Evolutionary conservation across 768 basidiomycete species (phyloP).

Genomic region (Xerocomus spinulosus): DNA sequence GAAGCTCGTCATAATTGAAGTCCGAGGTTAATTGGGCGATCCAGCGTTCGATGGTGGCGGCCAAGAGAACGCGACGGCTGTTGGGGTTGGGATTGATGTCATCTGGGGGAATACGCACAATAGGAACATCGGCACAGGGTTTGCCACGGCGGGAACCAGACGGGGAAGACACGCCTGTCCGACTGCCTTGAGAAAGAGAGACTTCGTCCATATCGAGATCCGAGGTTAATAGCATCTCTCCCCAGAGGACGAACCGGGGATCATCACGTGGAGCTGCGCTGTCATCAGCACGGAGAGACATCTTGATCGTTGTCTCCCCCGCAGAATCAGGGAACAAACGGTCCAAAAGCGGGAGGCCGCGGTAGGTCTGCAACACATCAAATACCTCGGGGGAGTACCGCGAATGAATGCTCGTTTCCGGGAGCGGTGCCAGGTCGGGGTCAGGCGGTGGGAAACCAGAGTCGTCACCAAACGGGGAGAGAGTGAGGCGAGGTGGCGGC

Average conservation of each 20-base stretch:
- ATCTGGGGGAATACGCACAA: slow-evolving; percentile 21
- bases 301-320: slow-evolving; percentile 65
- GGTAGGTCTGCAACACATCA: slow-evolving; percentile 75
- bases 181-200: slow-evolving; percentile 38
- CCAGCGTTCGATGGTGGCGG: slow-evolving; percentile 91
- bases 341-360: slow-evolving; percentile 71
- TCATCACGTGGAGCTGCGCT: slow-evolving; percentile 77
- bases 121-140: slow-evolving; percentile 25
- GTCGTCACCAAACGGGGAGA: slow-evolving; percentile 28
- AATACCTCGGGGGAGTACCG: slow-evolving; percentile 73
- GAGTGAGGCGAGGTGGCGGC: slow-evolving; percentile 19
- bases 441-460: slow-evolving; percentile 26
- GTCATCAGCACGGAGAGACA: slow-evolving; percentile 63
- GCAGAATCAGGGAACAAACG: slow-evolving; percentile 52
- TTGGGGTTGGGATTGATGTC: slow-evolving; percentile 28
- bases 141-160: slow-evolving; percentile 35
- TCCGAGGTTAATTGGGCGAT: slow-evolving; percentile 87
- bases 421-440: slow-evolving; percentile 33
- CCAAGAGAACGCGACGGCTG: slow-evolving; percentile 55
- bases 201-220: slow-evolving; percentile 34
- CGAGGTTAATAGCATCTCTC: slow-evolving; percentile 41
- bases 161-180: slow-evolving; percentile 37
- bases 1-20: slow-evolving; percentile 79
- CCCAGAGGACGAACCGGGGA: slow-evolving; percentile 91
- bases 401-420: slow-evolving; percentile 51